Conservation (phyloP, 2,329 filamentous ascomycete species). For the Diplodia seriata region DNA sequence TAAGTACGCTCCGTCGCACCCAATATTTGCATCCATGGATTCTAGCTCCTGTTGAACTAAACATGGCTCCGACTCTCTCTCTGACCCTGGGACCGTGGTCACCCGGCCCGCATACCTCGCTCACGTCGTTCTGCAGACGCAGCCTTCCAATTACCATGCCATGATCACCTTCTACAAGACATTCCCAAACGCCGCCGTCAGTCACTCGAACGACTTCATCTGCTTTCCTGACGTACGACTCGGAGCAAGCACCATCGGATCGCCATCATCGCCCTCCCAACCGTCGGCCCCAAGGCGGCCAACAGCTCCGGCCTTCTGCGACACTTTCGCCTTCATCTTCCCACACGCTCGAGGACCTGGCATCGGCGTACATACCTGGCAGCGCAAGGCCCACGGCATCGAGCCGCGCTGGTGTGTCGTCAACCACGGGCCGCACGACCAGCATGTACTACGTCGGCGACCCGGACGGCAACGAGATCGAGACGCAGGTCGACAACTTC, state of each 20-base stretch:
- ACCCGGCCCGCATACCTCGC: conserved; percentile 35
- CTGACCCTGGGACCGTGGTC: neutral
- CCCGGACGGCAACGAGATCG: conserved; percentile 58
- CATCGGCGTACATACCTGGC: conserved; percentile 47
- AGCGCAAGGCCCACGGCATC: conserved; percentile 48
- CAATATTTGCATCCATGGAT: no score
- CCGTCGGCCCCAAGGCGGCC: conserved; percentile 36
- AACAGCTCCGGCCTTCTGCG: conserved; percentile 45
- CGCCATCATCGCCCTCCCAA: conserved; percentile 47
- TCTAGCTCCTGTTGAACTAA: neutral
- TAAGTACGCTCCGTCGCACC: neutral
- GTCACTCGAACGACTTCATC: conserved; percentile 37
- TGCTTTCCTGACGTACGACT: conserved; percentile 56
- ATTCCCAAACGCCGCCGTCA: conserved; percentile 47
- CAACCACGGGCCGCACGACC: conserved; percentile 58
- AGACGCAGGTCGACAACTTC: conserved; percentile 48
- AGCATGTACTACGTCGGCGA: conserved; percentile 59
- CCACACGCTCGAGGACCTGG: conserved; percentile 45
- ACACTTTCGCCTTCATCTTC: conserved; percentile 55
- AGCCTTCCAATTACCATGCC: conserved; percentile 36
- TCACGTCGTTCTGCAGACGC: conserved; percentile 43
- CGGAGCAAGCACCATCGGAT: conserved; percentile 60
- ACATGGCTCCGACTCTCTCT: neutral
- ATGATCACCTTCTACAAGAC: conserved; percentile 50
- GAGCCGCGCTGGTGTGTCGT: conserved; percentile 54